Conservation (phyloP, 139 green algal species). For the Diplosphaera chodatii region DNA sequence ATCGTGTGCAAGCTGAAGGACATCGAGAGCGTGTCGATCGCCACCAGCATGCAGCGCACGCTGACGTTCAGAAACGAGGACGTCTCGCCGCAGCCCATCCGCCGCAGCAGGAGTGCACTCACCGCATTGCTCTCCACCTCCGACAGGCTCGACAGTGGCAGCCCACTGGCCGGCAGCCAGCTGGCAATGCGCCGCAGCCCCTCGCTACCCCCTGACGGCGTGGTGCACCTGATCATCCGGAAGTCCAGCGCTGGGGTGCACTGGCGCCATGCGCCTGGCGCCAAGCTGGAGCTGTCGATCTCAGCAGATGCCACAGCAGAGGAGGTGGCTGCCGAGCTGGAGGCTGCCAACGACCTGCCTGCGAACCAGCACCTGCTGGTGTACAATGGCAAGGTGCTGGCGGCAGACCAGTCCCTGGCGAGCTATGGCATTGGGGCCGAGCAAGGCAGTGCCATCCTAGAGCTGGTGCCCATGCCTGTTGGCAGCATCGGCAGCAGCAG, state of each 20-base stretch:
- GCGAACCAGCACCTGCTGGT: constrained; percentile 9
- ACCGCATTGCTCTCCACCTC: not conserved
- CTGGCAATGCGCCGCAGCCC: constrained; percentile 1
- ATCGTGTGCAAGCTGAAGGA: constrained; percentile 17
- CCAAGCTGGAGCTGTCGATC: constrained; percentile 45
- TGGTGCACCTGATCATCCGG: constrained; percentile 11
- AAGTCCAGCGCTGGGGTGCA: not conserved
- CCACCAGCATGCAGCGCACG: constrained; percentile 1
- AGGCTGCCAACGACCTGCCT: constrained; percentile 16
- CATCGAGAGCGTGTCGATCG: constrained; percentile 10
- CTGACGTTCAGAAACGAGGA: constrained; percentile 2
- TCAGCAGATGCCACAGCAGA: constrained; percentile 25
- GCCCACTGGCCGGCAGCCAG: not conserved
- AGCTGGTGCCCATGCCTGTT: constrained; percentile 26
- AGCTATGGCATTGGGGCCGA: constrained; percentile 9
- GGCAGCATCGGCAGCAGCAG: not conserved
- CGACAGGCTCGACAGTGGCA: not conserved
- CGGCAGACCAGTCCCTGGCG: constrained; percentile 2
- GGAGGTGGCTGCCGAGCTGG: constrained; percentile 31
- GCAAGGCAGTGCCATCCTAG: constrained; percentile 16
- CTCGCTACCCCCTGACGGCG: not conserved
- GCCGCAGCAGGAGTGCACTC: not conserved
- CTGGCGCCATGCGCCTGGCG: constrained; percentile 4
- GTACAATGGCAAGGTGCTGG: constrained; percentile 14
- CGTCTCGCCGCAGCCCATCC: not conserved